Conservation (phyloP, 805 yeast species). For the Nakazawaea sp. region DNA sequence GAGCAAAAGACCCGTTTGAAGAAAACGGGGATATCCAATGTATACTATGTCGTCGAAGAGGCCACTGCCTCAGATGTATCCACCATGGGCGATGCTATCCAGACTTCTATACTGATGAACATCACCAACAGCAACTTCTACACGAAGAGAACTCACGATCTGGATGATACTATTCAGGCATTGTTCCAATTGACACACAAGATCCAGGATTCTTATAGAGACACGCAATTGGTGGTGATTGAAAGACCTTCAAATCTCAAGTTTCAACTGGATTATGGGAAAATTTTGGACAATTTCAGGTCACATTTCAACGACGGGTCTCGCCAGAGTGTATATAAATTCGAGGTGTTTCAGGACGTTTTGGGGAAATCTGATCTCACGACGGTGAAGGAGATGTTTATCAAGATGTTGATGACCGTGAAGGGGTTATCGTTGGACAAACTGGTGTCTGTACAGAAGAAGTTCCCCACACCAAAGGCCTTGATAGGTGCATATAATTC, state of each 20-base stretch:
- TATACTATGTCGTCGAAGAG: slow-evolving; percentile 79
- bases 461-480: slow-evolving; percentile 61
- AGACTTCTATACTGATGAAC: slow-evolving; percentile 69
- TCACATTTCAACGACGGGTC: slow-evolving; percentile 25
- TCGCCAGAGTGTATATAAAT: slow-evolving; percentile 36
- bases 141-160: slow-evolving; percentile 58
- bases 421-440: slow-evolving; percentile 81
- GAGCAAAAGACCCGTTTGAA: slow-evolving; percentile 81
- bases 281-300: slow-evolving; percentile 34
- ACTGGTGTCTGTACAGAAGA: slow-evolving; percentile 68
- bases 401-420: slow-evolving; percentile 70
- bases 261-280: slow-evolving; percentile 44
- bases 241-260: slow-evolving; percentile 39
- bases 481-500: slow-evolving; percentile 43
- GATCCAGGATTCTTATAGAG: slow-evolving; percentile 31
- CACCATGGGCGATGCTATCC: slow-evolving; percentile 56
- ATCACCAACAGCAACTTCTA: slow-evolving; percentile 61
- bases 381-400: slow-evolving; percentile 70
- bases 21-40: slow-evolving; percentile 59
- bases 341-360: slow-evolving; percentile 54
- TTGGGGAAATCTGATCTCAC: slow-evolving; percentile 63
- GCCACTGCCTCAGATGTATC: slow-evolving; percentile 37
- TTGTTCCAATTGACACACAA: slow-evolving; percentile 41
- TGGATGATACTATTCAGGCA: slow-evolving; percentile 69
- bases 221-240: slow-evolving; percentile 38